Evolutionary conservation across 148 eudicot species (phyloP).

Genomic region (Rhododendron ovatum): DNA sequence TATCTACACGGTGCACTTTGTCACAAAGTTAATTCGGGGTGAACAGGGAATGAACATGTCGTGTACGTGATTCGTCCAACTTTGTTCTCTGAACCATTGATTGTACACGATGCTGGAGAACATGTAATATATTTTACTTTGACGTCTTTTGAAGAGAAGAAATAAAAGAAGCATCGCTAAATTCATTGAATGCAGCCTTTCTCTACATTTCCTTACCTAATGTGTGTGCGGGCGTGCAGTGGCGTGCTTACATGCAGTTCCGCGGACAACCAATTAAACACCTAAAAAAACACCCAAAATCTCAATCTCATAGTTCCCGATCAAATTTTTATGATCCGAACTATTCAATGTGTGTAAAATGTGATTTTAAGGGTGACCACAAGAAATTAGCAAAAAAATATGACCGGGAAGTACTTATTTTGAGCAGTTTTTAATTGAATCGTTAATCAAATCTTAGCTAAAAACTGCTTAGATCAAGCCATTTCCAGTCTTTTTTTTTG

Average conservation of each 20-base stretch:
- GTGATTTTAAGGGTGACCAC: no score
- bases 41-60: background rate
- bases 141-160: background rate
- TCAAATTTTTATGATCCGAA: no score
- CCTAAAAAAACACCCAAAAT: no score
- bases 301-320: no score
- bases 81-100: background rate
- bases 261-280: no score
- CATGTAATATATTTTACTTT: background rate
- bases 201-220: background rate
- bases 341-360: no score
- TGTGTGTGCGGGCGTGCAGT: background rate
- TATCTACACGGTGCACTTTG: background rate
- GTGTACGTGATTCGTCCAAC: background rate
- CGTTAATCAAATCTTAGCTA: no score
- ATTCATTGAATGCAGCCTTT: background rate
- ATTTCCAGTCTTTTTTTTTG: no score
- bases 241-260: background rate
- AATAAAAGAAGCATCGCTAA: background rate
- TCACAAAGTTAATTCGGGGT: background rate
- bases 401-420: no score
- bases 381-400: no score
- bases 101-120: background rate
- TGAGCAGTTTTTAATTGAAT: no score
- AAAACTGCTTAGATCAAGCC: no score